phyloP scores from a whole-genome alignment of 179 eudicot species.

The Beta macrorhiza region DNA sequence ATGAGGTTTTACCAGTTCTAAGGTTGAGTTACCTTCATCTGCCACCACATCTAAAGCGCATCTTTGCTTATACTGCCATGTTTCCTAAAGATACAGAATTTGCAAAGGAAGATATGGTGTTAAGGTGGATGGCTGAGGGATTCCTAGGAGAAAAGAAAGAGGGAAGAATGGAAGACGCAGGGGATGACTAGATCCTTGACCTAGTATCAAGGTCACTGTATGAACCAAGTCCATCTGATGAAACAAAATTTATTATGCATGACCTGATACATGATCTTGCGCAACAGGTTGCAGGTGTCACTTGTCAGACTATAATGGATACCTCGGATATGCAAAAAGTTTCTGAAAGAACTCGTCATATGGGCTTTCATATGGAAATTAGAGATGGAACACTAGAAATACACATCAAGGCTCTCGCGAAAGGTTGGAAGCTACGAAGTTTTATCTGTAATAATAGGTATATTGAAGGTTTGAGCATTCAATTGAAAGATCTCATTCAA shows the following conservation, averaged over 20 bases:
- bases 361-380: not conserved
- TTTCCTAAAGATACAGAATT: constrained; percentile 21
- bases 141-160: not conserved
- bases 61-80: constrained; percentile 30
- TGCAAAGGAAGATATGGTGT: constrained; percentile 8
- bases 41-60: constrained; percentile 23
- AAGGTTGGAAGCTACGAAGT: not conserved
- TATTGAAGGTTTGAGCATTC: too few species aligned
- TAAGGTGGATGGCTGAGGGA: constrained; percentile 15
- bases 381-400: not conserved
- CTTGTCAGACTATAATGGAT: not conserved
- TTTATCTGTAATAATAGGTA: not conserved
- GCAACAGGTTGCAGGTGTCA: not conserved
- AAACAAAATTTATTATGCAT: constrained; percentile 22
- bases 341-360: not conserved
- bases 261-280: constrained; percentile 35
- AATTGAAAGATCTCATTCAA: not conserved
- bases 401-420: too few species aligned
- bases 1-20: constrained; percentile 23
- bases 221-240: not conserved
- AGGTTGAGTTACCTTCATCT: constrained; percentile 29
- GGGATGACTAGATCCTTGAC: constrained; percentile 13
- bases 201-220: constrained; percentile 29
- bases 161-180: constrained; percentile 9
- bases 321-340: not conserved